These are phyloP conservation scores for Arthrinium puccinioides DNA, from an alignment of 2,329 filamentous ascomycete species.

Conservation along the genomic window DNA sequence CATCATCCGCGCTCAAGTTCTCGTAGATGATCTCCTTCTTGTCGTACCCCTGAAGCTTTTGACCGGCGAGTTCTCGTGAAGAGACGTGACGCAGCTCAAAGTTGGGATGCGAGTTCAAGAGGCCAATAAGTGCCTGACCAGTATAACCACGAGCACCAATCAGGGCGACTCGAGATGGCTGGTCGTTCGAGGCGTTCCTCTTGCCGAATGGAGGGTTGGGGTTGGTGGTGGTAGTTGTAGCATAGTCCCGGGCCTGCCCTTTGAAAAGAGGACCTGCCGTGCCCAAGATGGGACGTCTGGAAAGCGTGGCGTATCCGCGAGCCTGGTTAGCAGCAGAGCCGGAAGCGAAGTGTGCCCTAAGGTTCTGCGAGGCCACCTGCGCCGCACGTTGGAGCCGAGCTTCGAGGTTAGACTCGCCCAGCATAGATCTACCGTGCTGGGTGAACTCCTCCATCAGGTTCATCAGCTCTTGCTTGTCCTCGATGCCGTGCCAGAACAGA, in stretches of 20 bases:
- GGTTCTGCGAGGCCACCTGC: conserved; percentile 54
- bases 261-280: conserved; percentile 16
- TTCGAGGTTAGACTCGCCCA: conserved; percentile 83
- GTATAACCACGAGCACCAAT: conserved; percentile 94
- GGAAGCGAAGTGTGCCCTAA: conserved; percentile 31
- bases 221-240: conserved; percentile 63
- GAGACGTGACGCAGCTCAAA: conserved; percentile 8
- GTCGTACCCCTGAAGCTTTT: conserved; percentile 80
- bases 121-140: conserved; percentile 79
- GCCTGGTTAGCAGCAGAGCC: conserved; percentile 44
- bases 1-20: conserved; percentile 80
- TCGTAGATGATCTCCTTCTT: conserved; percentile 92
- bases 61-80: conserved; percentile 69
- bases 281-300: conserved; percentile 30
- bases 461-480: conserved; percentile 25
- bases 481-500: conserved; percentile 93
- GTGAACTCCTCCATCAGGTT: conserved; percentile 70
- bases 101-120: conserved; percentile 63
- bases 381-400: conserved; percentile 75
- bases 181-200: conserved; percentile 78
- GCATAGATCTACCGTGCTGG: conserved; percentile 75
- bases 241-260: conserved; percentile 39
- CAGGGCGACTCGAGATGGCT: conserved; percentile 72
- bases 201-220: conserved; percentile 85
- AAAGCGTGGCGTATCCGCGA: conserved; percentile 59